Conservation (phyloP, 1,284 basidiomycete genomes). For the Trichosporon sp. region DNA sequence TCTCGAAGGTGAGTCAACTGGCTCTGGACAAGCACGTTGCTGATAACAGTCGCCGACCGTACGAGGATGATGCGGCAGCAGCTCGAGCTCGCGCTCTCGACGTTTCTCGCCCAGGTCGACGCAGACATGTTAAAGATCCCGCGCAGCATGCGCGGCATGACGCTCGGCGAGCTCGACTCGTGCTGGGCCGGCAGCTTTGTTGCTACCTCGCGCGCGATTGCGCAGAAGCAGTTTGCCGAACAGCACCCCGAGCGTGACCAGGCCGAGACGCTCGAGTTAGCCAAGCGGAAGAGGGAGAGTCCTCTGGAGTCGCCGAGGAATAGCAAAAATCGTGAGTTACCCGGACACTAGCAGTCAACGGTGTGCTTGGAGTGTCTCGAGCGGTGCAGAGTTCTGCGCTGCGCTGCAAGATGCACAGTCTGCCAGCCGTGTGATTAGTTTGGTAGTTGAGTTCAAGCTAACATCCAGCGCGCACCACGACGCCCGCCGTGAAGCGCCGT, state of each 20-base stretch:
- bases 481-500: constrained; percentile 25
- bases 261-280: constrained; percentile 17
- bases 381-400: too few species aligned
- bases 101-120: constrained; percentile 51
- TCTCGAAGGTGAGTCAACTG: constrained; percentile 50
- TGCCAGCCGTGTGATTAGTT: too few species aligned
- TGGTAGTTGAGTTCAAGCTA: background rate
- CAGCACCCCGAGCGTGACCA: constrained; percentile 39
- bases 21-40: background rate
- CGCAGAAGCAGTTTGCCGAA: constrained; percentile 36
- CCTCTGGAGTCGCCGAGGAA: background rate
- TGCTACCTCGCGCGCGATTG: constrained; percentile 46
- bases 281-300: constrained; percentile 18
- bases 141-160: constrained; percentile 48
- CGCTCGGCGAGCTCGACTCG: constrained; percentile 49
- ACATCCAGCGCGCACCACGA: constrained; percentile 4
- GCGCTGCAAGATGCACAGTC: too few species aligned
- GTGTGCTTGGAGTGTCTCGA: too few species aligned
- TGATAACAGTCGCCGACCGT: constrained; percentile 23
- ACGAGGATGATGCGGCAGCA: constrained; percentile 22
- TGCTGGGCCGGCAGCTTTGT: constrained; percentile 54
- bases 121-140: constrained; percentile 55
- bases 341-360: background rate
- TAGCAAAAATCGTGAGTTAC: constrained; percentile 34
- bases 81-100: constrained; percentile 44